Evolutionary conservation across 2,329 filamentous ascomycete species (phyloP).

Genomic region (Sarocladium strictum): DNA sequence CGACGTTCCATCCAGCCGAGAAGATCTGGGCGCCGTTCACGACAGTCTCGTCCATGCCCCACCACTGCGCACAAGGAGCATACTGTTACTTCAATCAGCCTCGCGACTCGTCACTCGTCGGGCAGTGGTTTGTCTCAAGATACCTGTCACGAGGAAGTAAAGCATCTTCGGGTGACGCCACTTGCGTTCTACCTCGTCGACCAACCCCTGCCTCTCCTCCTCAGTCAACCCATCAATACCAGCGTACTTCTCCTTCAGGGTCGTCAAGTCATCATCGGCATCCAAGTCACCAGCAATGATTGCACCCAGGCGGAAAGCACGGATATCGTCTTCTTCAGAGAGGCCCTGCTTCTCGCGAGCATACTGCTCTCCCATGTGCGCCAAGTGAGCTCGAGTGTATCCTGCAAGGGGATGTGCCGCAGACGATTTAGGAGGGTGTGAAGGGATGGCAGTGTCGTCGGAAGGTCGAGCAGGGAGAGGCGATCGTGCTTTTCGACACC

Average conservation of each 20-base stretch:
- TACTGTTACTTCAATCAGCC: conserved; percentile 23
- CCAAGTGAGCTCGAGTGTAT: conserved; percentile 39
- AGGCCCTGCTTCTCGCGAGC: conserved; percentile 46
- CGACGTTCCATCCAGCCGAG: conserved; percentile 36
- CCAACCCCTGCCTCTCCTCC: conserved; percentile 51
- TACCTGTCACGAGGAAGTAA: conserved; percentile 56
- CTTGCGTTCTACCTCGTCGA: conserved; percentile 56
- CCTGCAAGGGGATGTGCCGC: conserved; percentile 32
- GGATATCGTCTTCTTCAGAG: conserved; percentile 47
- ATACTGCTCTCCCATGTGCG: conserved; percentile 51
- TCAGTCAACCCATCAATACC: conserved; percentile 46
- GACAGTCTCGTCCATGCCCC: conserved; percentile 65
- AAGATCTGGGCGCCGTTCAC: conserved; percentile 65
- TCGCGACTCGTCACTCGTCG: too few species aligned
- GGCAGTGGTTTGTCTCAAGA: too few species aligned
- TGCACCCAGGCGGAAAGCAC: conserved; percentile 54
- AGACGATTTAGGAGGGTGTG: neutral
- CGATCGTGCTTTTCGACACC: neutral
- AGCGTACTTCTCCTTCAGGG: conserved; percentile 31
- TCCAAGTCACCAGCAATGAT: conserved; percentile 49
- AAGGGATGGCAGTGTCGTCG: neutral
- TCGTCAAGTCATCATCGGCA: conserved; percentile 12
- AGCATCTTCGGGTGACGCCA: conserved; percentile 64
- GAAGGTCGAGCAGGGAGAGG: neutral
- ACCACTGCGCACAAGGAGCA: conserved; percentile 65